Base-by-base conservation (phyloP, 306 rosid species). In the Gastrolobium bilobum region DNA sequence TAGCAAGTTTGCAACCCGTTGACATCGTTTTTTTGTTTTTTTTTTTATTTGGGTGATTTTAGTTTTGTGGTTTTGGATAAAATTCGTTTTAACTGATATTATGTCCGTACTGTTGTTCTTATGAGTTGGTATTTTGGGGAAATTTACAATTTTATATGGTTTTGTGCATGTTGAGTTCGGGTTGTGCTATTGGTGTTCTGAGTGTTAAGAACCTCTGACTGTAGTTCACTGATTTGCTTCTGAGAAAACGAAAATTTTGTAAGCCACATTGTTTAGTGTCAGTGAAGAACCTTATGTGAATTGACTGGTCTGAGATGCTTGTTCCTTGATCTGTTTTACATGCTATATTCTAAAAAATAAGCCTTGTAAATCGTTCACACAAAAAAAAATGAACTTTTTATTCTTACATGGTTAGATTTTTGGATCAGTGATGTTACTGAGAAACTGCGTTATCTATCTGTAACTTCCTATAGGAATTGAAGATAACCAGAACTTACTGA, bases 221-320 rank as follows among this genome's bases (percentile, higher is more conserved):
- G 46, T n/a, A 14, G 64, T 54, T 66, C 46, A 20, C 52, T 66
- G 77, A 30, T 71, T 71, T 60, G 57, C 38, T 38, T 50, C 37
- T 4, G 53, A 72, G 40, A 35, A 14, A 46, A 26, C 67, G 57
- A 50, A 13, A 38, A 38, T 15, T 9, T 50, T 2, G 29, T 13
- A 30, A 50, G 63, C 14, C 40, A 68, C 40, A 7, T 7, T 57
- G 42, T 29, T 15, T 51, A 9, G 35, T 62, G 61, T 2, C 6
- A 10, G 51, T 83, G 86, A 85, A 83, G 91, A 87, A 74, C 68
- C 9, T 63, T 60, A 64, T 68, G 83, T 84, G 84, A 85, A 82
- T 61, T 68, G 65, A 30, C 62, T 68, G 44, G 14, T 84, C 82
- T 83, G 83, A 78, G 82, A 83, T 85, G 84, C 63, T 68, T 10